These are phyloP conservation scores for Solanum piurae DNA, from an alignment of 257 asterid species.

Conservation along the genomic window DNA sequence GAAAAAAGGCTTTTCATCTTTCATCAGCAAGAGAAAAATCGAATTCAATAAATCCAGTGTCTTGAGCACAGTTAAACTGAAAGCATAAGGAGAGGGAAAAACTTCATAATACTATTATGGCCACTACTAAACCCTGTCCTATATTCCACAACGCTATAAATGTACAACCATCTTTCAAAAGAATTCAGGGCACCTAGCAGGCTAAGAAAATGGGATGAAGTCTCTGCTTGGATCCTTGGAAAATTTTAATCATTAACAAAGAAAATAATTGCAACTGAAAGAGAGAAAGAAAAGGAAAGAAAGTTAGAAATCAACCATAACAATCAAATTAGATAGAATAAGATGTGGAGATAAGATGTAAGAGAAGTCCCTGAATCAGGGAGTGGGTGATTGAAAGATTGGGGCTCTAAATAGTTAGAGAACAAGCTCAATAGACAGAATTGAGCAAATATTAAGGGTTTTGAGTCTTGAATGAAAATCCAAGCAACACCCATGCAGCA, in stretches of 20 bases:
- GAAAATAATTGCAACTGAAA: background rate
- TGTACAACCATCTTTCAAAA: background rate
- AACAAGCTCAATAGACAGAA: background rate
- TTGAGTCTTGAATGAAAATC: background rate
- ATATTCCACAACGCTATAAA: background rate
- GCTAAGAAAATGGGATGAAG: background rate
- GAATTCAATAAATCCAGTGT: background rate
- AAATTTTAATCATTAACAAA: background rate
- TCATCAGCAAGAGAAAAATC: background rate
- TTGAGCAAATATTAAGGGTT: background rate
- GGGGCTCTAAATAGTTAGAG: background rate
- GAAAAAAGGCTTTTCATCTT: background rate
- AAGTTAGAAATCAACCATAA: background rate
- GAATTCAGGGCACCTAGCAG: background rate
- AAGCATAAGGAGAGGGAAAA: background rate
- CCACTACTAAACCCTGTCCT: background rate
- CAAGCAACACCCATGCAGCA: background rate
- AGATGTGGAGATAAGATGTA: background rate
- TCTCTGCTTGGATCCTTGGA: background rate
- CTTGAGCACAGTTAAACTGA: background rate
- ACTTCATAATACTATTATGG: background rate
- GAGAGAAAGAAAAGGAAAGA: background rate
- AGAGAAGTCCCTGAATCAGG: background rate
- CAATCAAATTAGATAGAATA: background rate
- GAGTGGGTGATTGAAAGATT: background rate